Conservation (phyloP, 306 rosid genomes). For the Vigna angularis region DNA sequence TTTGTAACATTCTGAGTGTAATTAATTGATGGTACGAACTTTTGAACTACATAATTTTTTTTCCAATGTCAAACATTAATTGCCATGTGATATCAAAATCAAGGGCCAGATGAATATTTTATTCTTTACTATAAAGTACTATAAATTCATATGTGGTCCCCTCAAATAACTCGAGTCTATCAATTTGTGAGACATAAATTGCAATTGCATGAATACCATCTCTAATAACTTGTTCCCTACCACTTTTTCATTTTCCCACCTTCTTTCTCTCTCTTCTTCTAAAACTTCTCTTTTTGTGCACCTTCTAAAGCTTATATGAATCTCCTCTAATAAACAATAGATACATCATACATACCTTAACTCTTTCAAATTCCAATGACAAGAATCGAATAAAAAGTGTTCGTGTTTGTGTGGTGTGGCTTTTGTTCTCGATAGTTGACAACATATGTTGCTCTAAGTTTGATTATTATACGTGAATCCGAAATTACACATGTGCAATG, state of each 20-base stretch:
- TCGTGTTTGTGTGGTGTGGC: not conserved
- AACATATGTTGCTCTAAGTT: not conserved
- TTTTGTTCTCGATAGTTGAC: not conserved
- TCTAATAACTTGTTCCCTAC: not conserved
- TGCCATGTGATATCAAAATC: conserved; percentile 10
- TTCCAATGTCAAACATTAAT: not conserved
- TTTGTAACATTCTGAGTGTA: not conserved
- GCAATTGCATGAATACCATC: not conserved
- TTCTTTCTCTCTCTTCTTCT: not conserved
- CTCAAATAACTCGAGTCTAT: not conserved
- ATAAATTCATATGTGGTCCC: conserved; percentile 20
- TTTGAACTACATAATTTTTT: not conserved
- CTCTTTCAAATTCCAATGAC: not conserved
- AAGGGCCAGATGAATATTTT: conserved; percentile 21
- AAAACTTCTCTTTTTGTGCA: not conserved
- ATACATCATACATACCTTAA: too few relatives aligned
- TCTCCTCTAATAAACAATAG: not conserved
- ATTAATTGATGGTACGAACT: not conserved
- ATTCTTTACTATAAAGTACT: conserved; percentile 2
- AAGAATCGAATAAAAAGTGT: conserved; percentile 3
- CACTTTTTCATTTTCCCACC: not conserved
- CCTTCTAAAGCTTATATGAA: not conserved
- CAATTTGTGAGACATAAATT: conserved; percentile 10
- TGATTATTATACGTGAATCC: conserved; percentile 21
- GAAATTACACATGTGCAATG: conserved; percentile 18